A percentile compares a stretch with the other conserved stretches of the same genome.
Evolutionary conservation across 495 filamentous ascomycete species (phyloP).

Genomic region (Astrothelium macrocarpum): DNA sequence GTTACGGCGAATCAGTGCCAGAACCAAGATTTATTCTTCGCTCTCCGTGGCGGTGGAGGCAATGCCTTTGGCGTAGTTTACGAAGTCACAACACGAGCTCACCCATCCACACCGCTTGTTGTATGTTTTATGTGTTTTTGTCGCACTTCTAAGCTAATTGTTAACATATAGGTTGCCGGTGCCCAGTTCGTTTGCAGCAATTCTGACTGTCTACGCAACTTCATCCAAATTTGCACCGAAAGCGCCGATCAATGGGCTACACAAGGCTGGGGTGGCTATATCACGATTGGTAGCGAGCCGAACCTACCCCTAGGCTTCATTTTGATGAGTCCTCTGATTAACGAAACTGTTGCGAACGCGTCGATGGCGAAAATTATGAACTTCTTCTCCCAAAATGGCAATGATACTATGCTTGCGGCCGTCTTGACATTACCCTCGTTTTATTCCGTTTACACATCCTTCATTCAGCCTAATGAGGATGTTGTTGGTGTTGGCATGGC

Average conservation of each 20-base stretch:
- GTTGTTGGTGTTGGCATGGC: conserved; percentile 12
- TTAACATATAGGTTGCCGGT: conserved; percentile 5
- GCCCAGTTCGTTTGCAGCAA: conserved; percentile 8
- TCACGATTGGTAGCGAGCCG: not conserved
- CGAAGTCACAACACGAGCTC: not conserved
- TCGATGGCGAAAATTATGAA: conserved; percentile 10
- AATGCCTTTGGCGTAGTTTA: conserved; percentile 9
- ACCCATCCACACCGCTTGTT: not conserved
- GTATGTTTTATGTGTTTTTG: not conserved
- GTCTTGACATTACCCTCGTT: conserved; percentile 7
- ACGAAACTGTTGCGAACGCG: conserved; percentile 3
- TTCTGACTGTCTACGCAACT: conserved; percentile 5
- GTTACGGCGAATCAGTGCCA: conserved; percentile 6
- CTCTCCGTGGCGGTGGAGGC: conserved; percentile 13
- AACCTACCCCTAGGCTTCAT: conserved; percentile 6
- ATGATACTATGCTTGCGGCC: conserved; percentile 6
- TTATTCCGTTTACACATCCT: conserved; percentile 6
- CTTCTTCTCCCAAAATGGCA: conserved; percentile 6
- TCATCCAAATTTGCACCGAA: conserved; percentile 8
- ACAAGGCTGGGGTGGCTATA: conserved; percentile 15
- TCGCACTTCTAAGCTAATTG: not conserved
- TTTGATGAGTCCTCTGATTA: conserved; percentile 9
- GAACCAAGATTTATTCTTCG: conserved; percentile 15
- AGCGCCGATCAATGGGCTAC: conserved; percentile 12
- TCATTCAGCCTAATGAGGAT: conserved; percentile 13